These are phyloP conservation scores for Novymonas esmeraldas DNA, from an alignment of 208 protist genomes.

Conservation along the genomic window DNA sequence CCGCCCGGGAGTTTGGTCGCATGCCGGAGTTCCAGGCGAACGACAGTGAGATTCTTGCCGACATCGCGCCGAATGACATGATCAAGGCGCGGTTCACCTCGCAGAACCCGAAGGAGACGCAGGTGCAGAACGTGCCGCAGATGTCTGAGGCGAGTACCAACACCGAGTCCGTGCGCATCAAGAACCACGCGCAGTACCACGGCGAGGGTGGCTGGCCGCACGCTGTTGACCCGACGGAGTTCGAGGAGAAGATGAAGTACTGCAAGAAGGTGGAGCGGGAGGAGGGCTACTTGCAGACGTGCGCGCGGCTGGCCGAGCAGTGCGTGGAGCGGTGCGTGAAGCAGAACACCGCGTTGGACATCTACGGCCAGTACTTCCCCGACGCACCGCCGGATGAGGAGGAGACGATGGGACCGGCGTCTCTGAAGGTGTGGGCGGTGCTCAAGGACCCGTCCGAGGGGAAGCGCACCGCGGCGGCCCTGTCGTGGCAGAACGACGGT, in stretches of 20 bases:
- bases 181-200: constrained; percentile 93
- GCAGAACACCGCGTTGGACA: constrained; percentile 98
- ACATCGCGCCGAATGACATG: constrained; percentile 80
- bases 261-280: constrained; percentile 97
- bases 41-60: constrained; percentile 89
- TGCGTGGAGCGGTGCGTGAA: constrained; percentile 92
- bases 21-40: constrained; percentile 94
- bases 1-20: constrained; percentile 90
- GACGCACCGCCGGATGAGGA: constrained; percentile 82
- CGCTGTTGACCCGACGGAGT: constrained; percentile 95
- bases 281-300: constrained; percentile 93
- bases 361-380: constrained; percentile 96
- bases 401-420: constrained; percentile 80
- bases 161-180: constrained; percentile 92
- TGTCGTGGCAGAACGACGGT: constrained; percentile 96
- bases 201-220: constrained; percentile 97
- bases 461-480: constrained; percentile 89
- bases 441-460: constrained; percentile 93
- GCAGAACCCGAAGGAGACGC: constrained; percentile 82
- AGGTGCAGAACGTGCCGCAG: constrained; percentile 93
- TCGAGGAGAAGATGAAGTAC: constrained; percentile 96
- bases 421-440: constrained; percentile 93
- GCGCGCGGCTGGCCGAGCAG: constrained; percentile 86
- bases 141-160: constrained; percentile 94
- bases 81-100: constrained; percentile 83